A percentile compares a stretch with the other conserved stretches of the same genome.
Evolutionary conservation across 208 protist genomes (phyloP).

Genomic region (Trypanosoma cruzi): DNA sequence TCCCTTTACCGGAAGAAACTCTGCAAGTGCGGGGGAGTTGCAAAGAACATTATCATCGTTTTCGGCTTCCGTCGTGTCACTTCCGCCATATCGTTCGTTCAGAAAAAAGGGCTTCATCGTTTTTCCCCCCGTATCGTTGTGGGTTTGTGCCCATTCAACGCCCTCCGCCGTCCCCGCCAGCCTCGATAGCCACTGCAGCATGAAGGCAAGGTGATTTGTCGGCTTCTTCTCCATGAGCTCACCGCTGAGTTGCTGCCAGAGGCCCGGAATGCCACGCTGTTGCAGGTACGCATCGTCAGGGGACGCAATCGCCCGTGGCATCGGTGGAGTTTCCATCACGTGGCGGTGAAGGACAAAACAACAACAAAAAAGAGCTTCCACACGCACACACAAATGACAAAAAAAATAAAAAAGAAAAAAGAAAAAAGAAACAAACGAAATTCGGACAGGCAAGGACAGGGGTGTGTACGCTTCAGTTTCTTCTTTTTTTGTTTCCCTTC

Average conservation of each 20-base stretch:
- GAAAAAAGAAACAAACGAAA: slow-evolving; percentile 16
- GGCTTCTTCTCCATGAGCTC: slow-evolving; percentile 64
- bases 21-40: background rate
- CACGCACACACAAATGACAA: slow-evolving; percentile 11
- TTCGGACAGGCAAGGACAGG: too few species aligned
- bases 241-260: slow-evolving; percentile 51
- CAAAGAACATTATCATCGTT: background rate
- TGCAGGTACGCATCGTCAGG: slow-evolving; percentile 63
- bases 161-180: slow-evolving; percentile 30
- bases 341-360: slow-evolving; percentile 23
- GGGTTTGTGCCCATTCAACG: background rate
- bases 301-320: background rate
- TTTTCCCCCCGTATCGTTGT: background rate
- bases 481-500: too few species aligned
- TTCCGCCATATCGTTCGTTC: background rate
- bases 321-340: background rate
- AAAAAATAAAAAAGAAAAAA: slow-evolving; percentile 22
- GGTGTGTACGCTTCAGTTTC: too few species aligned
- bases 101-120: background rate
- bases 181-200: slow-evolving; percentile 57
- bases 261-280: slow-evolving; percentile 40
- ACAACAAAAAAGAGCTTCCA: slow-evolving; percentile 16
- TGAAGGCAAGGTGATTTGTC: slow-evolving; percentile 59
- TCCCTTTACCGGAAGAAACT: slow-evolving; percentile 20
- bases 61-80: background rate